Evolutionary conservation across 225 moss, liverwort and hornwort species (phyloP).

Genomic region (Thuidium tamariscinum): DNA sequence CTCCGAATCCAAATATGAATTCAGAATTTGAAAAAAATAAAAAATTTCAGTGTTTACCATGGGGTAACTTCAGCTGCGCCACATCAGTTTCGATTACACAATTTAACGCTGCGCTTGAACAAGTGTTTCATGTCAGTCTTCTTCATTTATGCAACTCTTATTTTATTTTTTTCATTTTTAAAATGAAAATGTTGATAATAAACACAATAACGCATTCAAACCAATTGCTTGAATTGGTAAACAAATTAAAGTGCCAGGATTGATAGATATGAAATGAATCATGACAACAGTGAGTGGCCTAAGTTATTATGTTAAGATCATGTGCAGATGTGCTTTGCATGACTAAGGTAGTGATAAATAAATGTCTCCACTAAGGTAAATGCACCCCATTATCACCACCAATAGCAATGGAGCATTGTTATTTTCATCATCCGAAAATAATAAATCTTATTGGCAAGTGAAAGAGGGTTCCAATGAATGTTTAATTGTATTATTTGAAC

Average conservation of each 20-base stretch:
- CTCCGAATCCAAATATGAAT: no score
- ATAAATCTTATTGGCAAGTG: not conserved
- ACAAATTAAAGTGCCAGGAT: not conserved
- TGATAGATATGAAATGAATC: not conserved
- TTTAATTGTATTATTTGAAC: not conserved
- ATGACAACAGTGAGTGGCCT: not conserved
- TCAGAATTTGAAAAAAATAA: no score
- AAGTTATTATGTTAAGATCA: not conserved
- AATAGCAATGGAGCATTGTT: not conserved
- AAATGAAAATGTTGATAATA: not conserved
- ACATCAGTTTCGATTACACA: no score
- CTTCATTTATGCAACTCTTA: not conserved
- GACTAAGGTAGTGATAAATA: not conserved
- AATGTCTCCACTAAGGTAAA: not conserved
- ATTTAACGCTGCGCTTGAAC: no score
- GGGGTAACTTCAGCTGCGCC: no score
- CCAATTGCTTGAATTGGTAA: not conserved
- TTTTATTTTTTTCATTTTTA: not conserved
- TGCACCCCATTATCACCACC: not conserved
- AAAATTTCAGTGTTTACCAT: no score
- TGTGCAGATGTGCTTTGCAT: not conserved
- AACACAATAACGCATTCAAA: not conserved
- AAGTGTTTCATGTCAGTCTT: not conserved
- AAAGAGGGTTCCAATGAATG: rapidly evolving
- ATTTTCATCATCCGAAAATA: not conserved